Evolutionary conservation across 2,329 filamentous ascomycete genomes (phyloP).

Genomic region (Daldinia sp.): DNA sequence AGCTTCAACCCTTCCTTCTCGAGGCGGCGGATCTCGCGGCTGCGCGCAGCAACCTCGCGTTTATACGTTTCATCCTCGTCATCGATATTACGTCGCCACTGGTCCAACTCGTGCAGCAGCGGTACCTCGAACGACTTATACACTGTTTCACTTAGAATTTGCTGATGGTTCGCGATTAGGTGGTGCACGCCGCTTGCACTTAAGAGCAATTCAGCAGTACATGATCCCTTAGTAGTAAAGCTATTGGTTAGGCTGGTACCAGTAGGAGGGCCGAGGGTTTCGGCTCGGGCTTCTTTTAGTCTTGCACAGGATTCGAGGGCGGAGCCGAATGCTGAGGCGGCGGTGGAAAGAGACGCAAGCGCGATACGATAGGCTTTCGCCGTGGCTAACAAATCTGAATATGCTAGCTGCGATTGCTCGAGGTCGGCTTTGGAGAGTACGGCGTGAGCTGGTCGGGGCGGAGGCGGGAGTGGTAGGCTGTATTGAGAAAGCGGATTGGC

Average conservation of each 20-base stretch:
- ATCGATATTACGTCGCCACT: constrained; percentile 69
- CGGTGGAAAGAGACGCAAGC: constrained; percentile 66
- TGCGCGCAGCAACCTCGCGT: constrained; percentile 62
- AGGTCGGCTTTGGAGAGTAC: constrained; percentile 71
- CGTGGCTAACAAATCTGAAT: constrained; percentile 66
- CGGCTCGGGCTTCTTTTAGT: constrained; percentile 71
- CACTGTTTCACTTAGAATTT: constrained; percentile 73
- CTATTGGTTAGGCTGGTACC: constrained; percentile 53
- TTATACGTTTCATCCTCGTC: constrained; percentile 71
- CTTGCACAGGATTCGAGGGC: constrained; percentile 74
- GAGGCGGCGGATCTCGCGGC: constrained; percentile 67
- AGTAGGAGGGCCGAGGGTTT: constrained; percentile 56
- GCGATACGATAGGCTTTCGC: constrained; percentile 71
- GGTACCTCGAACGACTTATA: constrained; percentile 74
- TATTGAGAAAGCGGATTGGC: constrained; percentile 66
- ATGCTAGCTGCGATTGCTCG: constrained; percentile 68
- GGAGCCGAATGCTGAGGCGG: constrained; percentile 69
- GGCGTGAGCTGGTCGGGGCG: constrained; percentile 64
- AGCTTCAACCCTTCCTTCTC: constrained; percentile 72
- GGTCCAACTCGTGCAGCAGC: constrained; percentile 73
- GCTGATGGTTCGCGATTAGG: constrained; percentile 73
- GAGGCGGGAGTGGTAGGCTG: constrained; percentile 67
- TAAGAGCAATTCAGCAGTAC: constrained; percentile 70
- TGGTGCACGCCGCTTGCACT: constrained; percentile 71
- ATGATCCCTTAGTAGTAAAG: constrained; percentile 59